Evolutionary conservation across 2,329 filamentous ascomycete species (phyloP), one percentile per base, ranked within the genome.

Genomic region (Trichocomaceae sp.): DNA sequence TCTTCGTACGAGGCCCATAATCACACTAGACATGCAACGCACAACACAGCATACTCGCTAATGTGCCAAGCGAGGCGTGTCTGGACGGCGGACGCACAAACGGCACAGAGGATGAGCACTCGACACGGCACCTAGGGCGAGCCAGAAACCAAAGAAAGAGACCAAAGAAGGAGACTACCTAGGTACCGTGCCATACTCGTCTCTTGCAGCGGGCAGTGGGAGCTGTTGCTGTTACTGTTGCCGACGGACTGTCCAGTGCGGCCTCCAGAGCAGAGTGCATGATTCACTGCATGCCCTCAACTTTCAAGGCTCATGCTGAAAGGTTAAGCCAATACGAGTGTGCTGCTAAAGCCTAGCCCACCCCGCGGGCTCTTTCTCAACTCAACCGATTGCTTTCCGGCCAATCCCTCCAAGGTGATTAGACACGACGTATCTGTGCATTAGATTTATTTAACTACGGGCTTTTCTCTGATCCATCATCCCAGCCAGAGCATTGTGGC

Each of bases 361-460:
- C 39, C 39, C 39, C 22, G 39, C 39, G 22, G 39, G 17, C 39
- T 42, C n/a, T 17, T 35, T 35, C 31, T n/a, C n/a, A n/a, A n/a
- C 31, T 35, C 31, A 35, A 35, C 31, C 35, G 6, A 17, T 39
- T 39, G 2, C 33, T 45, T 22, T 31, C 13, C 49, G 31, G 49
- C 49, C 49, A 52, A 52, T 52, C 12, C 39, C 20, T 22, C 29
- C 10, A 41, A 35, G 26, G 19, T 37, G 26, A 46, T 52, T 52
- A 19, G 26, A 51, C 49, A 51, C 49, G 49, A 20, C 42, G 39
- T 51, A n/a, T n/a, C n/a, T n/a, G n/a, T n/a, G n/a, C n/a, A n/a
- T n/a, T n/a, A n/a, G n/a, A n/a, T n/a, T n/a, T n/a, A n/a, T n/a
- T n/a, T n/a, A n/a, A n/a, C n/a, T 26, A 29, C 26, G 26, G 26